Evolutionary conservation across 257 asterid genomes (phyloP).

Genomic region (Echium plantagineum): DNA sequence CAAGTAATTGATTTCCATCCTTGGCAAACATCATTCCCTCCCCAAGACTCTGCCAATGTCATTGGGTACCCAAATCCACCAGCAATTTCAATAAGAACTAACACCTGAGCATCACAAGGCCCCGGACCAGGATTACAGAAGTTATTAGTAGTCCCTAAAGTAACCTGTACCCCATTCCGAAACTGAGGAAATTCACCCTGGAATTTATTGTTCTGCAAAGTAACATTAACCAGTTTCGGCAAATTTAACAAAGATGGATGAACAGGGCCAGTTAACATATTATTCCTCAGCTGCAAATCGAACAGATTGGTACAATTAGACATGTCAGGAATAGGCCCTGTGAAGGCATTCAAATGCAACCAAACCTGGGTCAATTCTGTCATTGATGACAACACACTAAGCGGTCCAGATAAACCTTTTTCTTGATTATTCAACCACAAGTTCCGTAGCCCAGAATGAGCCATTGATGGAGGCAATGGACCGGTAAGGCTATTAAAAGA

Average conservation of each 20-base stretch:
- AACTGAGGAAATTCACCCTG: constrained; percentile 74
- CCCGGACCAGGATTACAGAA: constrained; percentile 52
- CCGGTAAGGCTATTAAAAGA: constrained; percentile 71
- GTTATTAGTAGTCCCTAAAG: constrained; percentile 38
- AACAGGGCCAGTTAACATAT: constrained; percentile 55
- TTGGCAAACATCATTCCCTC: constrained; percentile 57
- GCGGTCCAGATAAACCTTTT: constrained; percentile 46
- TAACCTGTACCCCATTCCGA: constrained; percentile 13
- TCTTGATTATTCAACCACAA: constrained; percentile 75
- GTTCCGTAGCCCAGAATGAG: constrained; percentile 54
- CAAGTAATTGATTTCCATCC: constrained; percentile 57
- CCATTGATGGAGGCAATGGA: constrained; percentile 47
- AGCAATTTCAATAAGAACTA: constrained; percentile 60
- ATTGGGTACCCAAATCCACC: constrained; percentile 61
- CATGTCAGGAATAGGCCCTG: constrained; percentile 75
- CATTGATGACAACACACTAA: constrained; percentile 56
- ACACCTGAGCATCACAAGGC: constrained; percentile 84
- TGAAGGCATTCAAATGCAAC: constrained; percentile 59
- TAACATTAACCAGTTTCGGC: constrained; percentile 41
- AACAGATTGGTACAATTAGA: constrained; percentile 46
- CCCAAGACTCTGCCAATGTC: constrained; percentile 64
- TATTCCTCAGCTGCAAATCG: constrained; percentile 80
- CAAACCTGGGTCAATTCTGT: constrained; percentile 56
- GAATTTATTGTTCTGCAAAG: constrained; percentile 55
- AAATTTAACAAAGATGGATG: constrained; percentile 43